Evolutionary conservation across 306 rosid species (phyloP), one percentile per base, ranked within the genome.

Genomic region (Quercus parvula): DNA sequence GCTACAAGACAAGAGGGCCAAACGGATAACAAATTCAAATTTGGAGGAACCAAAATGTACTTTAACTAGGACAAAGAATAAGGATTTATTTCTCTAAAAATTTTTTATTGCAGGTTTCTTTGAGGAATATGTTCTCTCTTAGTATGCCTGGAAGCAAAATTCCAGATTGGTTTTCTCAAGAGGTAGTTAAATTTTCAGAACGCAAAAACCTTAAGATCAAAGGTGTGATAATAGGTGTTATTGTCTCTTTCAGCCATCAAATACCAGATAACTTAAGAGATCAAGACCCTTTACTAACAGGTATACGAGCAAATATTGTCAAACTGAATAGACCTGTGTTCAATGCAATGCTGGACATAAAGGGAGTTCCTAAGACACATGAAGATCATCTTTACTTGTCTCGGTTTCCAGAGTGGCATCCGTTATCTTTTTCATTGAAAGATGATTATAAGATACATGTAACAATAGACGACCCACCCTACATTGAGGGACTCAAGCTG

Each of bases 121-220:
- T 90, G 74, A 88, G 91, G 87, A 88, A 92, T 59, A 46, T 87
- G 57, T 59, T 58, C 63, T 84, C 74, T 82, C 78, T 92, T 78
- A 87, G 86, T 70, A 92, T 87, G 81, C 97, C 91, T 4, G 94
- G 97, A 81, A 76, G 78, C 66, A 79, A 55, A 72, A 78, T 92
- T 64, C 97, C 97, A 8, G 78, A 83, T 70, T 90, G 94, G 92
- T 83, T 90, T 77, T 79, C 85, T 49, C 77, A 81, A 79, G 77
- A 80, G 57, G 56, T 57, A 56, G 78, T 88, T 5, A 81, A 63
- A 71, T 87, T 87, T 75, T 75, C 89, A 51, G 75, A 81, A 41
- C 80, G 18, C 52, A 77, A 78, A 75, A 83, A 87, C 71, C 69
- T 74, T 52, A 81, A 58, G 25, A 73, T 88, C 67, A 87, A 74